These are phyloP conservation scores for Aegle marmelos DNA, from an alignment of 345 rosid genomes.

Conservation along the genomic window DNA sequence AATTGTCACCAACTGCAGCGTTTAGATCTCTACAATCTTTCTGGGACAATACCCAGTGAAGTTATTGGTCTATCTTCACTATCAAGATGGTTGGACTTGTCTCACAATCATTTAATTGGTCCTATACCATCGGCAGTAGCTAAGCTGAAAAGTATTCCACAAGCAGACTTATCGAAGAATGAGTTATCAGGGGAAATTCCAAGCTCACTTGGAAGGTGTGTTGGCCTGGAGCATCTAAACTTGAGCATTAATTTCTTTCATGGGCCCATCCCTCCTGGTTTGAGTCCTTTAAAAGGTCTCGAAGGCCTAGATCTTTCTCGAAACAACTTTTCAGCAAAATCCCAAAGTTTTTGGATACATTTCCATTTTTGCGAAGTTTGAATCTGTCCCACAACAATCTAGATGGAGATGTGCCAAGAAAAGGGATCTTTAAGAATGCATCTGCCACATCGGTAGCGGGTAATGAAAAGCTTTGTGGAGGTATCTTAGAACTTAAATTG, in stretches of 20 bases:
- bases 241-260: constrained; percentile 14
- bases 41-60: constrained; percentile 18
- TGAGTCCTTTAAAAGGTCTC: constrained; percentile 12
- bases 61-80: constrained; percentile 24
- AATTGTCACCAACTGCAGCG: constrained; percentile 24
- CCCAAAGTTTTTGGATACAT: constrained; percentile 13
- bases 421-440: constrained; percentile 3
- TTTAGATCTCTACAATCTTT: constrained; percentile 10
- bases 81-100: constrained; percentile 17
- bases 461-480: constrained; percentile 27
- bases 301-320: constrained; percentile 22
- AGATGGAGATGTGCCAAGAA: constrained; percentile 22
- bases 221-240: constrained; percentile 8
- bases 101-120: constrained; percentile 17
- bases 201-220: constrained; percentile 19
- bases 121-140: constrained; percentile 16
- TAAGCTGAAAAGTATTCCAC: constrained; percentile 6
- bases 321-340: constrained; percentile 22
- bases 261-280: constrained; percentile 18
- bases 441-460: constrained; percentile 11
- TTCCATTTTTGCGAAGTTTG: constrained; percentile 7
- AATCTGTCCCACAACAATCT: constrained; percentile 25
- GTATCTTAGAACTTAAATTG: background rate
- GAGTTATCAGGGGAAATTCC: constrained; percentile 26
- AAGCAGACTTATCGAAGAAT: constrained; percentile 17